Percentiles rank a stretch among this genome's conserved stretches.
These are phyloP conservation scores for Cercospora canescens DNA, from an alignment of 2,329 filamentous ascomycete genomes.

Conservation along the genomic window DNA sequence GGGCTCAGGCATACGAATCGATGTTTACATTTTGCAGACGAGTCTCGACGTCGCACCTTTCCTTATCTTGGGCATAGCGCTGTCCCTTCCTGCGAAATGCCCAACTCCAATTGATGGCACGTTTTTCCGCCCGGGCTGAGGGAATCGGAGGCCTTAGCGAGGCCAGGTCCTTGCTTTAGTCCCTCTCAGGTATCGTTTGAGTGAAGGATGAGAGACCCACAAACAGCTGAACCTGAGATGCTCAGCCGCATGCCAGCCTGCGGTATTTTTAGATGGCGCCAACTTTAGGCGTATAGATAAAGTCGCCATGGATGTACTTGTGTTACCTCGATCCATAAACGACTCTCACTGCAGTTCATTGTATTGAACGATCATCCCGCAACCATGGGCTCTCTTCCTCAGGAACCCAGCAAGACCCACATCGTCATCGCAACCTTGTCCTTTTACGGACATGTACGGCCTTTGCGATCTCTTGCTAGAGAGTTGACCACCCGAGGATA, in stretches of 20 bases:
- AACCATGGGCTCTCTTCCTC: not conserved
- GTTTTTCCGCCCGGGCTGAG: not conserved
- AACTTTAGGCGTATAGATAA: not conserved
- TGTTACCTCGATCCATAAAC: not conserved
- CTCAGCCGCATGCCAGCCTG: not conserved
- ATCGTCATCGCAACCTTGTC: constrained; percentile 27
- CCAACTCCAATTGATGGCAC: not conserved
- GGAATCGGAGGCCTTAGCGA: not conserved
- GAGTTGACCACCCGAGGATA: constrained; percentile 45
- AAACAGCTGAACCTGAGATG: not conserved
- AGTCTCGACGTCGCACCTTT: not conserved
- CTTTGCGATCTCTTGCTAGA: constrained; percentile 36
- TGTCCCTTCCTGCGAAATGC: not conserved
- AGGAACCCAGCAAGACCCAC: constrained; percentile 6
- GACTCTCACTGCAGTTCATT: not conserved
- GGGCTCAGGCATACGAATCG: not conserved
- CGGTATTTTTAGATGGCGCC: not conserved
- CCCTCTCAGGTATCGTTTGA: not conserved
- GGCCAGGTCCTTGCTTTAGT: not conserved
- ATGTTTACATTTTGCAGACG: not conserved
- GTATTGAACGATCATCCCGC: not conserved
- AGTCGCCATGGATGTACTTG: not conserved
- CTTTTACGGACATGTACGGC: constrained; percentile 31
- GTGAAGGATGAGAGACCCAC: not conserved
- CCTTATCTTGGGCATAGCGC: not conserved